A percentile compares a stretch with the other conserved stretches of the same genome.
Evolutionary conservation across 2,329 filamentous ascomycete genomes (phyloP).

Genomic region (Gremmenia infestans): DNA sequence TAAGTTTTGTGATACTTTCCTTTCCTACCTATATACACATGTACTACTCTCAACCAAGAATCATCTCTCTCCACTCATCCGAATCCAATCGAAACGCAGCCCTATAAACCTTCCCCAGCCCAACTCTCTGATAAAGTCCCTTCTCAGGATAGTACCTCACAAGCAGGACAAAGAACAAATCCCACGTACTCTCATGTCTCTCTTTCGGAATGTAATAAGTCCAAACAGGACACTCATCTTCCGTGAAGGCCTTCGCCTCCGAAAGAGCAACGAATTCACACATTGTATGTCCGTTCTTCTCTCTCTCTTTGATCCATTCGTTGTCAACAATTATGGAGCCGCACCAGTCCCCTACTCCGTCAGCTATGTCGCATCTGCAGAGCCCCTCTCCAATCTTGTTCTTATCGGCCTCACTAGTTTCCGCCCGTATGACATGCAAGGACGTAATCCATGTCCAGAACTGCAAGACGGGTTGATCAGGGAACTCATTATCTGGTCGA

Average conservation of each 20-base stretch:
- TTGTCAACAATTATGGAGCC: conserved; percentile 28
- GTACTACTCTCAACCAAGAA: conserved; percentile 5
- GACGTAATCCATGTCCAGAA: conserved; percentile 31
- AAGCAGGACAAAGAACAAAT: conserved; percentile 33
- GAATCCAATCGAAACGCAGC: conserved; percentile 22
- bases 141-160: conserved; percentile 23
- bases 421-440: neutral
- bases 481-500: conserved; percentile 15
- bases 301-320: conserved; percentile 12
- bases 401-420: neutral
- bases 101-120: conserved; percentile 33
- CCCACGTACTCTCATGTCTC: conserved; percentile 31
- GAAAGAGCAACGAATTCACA: conserved; percentile 33
- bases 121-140: conserved; percentile 26
- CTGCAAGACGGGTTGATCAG: conserved; percentile 28
- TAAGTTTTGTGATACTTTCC: no score
- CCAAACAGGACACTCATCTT: conserved; percentile 31
- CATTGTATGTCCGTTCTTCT: neutral
- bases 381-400: conserved; percentile 4
- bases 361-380: conserved; percentile 27
- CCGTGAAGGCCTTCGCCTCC: conserved; percentile 32
- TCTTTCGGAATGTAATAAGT: conserved; percentile 34
- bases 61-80: conserved; percentile 27
- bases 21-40: no score
- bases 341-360: conserved; percentile 31